Percentiles rank a stretch among this genome's conserved stretches.
phyloP scores from a whole-genome alignment of 2,329 filamentous ascomycete species.

The Arthrobotrys sinensis region DNA sequence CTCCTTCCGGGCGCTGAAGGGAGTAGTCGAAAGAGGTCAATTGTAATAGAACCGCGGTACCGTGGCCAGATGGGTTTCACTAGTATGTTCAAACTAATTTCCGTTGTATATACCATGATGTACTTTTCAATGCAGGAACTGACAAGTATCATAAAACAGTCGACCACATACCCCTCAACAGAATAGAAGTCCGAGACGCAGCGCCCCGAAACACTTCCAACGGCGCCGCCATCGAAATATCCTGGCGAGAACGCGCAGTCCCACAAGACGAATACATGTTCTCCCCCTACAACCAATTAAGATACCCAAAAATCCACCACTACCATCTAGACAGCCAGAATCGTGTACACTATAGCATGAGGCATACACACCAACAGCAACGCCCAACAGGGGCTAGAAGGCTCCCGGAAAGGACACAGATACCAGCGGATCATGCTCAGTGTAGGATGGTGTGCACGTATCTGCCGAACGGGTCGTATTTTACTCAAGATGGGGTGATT shows the following conservation, averaged over 20 bases:
- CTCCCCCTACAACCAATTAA: constrained; percentile 19
- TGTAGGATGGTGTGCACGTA: constrained; percentile 23
- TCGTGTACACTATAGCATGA: constrained; percentile 19
- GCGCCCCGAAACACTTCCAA: constrained; percentile 18
- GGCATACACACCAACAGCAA: constrained; percentile 22
- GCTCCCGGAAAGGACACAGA: constrained; percentile 10
- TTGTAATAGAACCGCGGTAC: constrained; percentile 33
- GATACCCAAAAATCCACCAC: constrained; percentile 39
- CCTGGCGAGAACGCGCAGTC: constrained; percentile 12
- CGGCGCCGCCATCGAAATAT: constrained; percentile 38
- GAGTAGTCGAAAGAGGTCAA: constrained; percentile 33
- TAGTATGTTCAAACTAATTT: not conserved
- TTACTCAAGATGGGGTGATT: constrained; percentile 40
- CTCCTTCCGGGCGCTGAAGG: constrained; percentile 25
- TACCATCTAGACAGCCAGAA: constrained; percentile 34
- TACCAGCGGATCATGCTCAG: constrained; percentile 20
- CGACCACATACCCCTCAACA: constrained; percentile 36
- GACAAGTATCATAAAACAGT: not conserved
- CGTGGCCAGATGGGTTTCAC: constrained; percentile 37
- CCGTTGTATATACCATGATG: not conserved
- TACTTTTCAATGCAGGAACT: not conserved
- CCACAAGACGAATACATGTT: constrained; percentile 38
- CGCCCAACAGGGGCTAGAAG: constrained; percentile 4
- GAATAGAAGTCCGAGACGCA: constrained; percentile 33
- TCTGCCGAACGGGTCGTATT: constrained; percentile 26